These are phyloP conservation scores for Alternaria consortialis DNA, from an alignment of 2,329 filamentous ascomycete species.

Conservation along the genomic window DNA sequence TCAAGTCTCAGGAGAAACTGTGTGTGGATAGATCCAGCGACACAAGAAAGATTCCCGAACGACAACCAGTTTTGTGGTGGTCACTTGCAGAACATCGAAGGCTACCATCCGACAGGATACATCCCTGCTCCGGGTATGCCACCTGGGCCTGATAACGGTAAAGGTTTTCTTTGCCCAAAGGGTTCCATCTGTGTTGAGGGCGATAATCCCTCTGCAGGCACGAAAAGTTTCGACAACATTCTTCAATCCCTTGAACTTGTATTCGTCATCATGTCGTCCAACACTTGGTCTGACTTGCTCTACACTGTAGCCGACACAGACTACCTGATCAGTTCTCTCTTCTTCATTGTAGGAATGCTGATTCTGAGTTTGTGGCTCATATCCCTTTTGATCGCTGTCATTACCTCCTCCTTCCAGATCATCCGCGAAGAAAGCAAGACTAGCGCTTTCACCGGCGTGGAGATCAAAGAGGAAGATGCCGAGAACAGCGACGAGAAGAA, in stretches of 20 bases:
- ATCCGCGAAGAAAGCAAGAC: constrained; percentile 95
- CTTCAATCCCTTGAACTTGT: constrained; percentile 90
- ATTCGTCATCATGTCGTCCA: constrained; percentile 98
- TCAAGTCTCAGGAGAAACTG: constrained; percentile 60
- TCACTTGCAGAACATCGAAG: constrained; percentile 66
- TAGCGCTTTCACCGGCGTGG: constrained; percentile 87
- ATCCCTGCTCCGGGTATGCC: constrained; percentile 59
- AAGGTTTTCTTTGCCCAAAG: constrained; percentile 87
- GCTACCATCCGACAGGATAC: constrained; percentile 68
- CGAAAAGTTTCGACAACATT: constrained; percentile 95
- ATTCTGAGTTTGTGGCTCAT: constrained; percentile 97
- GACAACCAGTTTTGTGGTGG: constrained; percentile 84
- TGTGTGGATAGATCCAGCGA: constrained; percentile 62
- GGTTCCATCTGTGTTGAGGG: constrained; percentile 85
- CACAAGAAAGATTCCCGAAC: constrained; percentile 62
- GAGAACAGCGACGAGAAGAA: constrained; percentile 50
- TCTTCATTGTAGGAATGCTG: constrained; percentile 76
- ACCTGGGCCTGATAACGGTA: constrained; percentile 59
- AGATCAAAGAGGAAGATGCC: constrained; percentile 56
- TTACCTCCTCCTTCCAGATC: constrained; percentile 97
- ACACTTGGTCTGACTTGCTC: constrained; percentile 94
- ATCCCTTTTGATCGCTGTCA: constrained; percentile 93
- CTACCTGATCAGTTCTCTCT: constrained; percentile 85
- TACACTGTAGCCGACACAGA: constrained; percentile 94
- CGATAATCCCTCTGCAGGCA: constrained; percentile 80